Evolutionary conservation across 805 yeast species (phyloP).

Genomic region (Suhomyces pyralidae): DNA sequence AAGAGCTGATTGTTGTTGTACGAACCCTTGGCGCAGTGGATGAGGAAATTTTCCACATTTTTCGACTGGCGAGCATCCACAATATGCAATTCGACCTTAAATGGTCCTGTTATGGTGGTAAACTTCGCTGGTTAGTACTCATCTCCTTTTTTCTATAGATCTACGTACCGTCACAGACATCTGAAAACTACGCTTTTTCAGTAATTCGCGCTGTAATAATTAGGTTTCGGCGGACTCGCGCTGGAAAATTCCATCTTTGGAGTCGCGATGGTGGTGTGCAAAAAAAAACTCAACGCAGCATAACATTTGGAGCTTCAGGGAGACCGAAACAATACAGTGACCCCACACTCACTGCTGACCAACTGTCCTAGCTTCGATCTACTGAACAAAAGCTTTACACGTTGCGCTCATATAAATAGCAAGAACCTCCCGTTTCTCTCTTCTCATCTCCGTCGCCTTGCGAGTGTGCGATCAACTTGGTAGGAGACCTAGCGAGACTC

Average conservation of each 20-base stretch:
- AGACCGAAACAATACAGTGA: neutral
- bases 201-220: neutral
- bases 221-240: neutral
- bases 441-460: neutral
- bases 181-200: neutral
- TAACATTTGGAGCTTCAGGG: no score
- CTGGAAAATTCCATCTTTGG: neutral
- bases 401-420: no score
- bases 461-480: neutral
- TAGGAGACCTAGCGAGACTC: neutral
- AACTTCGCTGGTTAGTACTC: constrained; percentile 10
- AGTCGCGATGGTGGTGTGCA: neutral
- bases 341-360: neutral
- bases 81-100: constrained; percentile 14
- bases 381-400: neutral
- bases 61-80: constrained; percentile 5
- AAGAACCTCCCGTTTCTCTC: neutral
- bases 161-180: constrained; percentile 13
- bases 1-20: constrained; percentile 13
- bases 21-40: constrained; percentile 21
- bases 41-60: constrained; percentile 18
- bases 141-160: neutral
- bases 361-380: neutral
- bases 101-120: constrained; percentile 14
- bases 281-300: neutral